Base-by-base conservation (phyloP, 768 basidiomycete genomes). In the Lactarius akahatsu region DNA sequence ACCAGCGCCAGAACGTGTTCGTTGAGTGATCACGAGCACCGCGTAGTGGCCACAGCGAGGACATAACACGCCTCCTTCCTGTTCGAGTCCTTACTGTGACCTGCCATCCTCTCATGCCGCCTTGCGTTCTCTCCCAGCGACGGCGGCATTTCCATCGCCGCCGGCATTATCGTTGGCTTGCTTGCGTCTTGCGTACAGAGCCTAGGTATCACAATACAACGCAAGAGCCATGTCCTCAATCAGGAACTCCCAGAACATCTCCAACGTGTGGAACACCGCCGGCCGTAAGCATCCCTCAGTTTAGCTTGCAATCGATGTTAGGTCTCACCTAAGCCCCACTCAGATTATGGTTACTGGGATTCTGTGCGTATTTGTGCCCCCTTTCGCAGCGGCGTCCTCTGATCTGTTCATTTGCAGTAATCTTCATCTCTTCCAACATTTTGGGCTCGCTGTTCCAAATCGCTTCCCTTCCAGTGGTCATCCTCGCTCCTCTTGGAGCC, bases 401-500 rank as follows among this genome's bases (percentile, higher is more conserved):
- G 38, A 66, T 55, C 23, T 28, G 15, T 55, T 55, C 9, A 15
- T 47, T 40, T 55, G 16, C 71, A 81, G 80, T 80, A 62, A 86
- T 94, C 73, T 96, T 94, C 81, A 86, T 96, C 65, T 86, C 88
- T 36, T 93, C 94, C 59, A 97, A 97, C 76, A 78, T 96, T 65
- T 78, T 95, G 58, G 92, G 93, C 8, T 94, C 93, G 2, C 77
- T 96, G 43, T 90, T 96, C 70, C 95, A 96, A 78, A 93, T 98
- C 50, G 94, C 93, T 10, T 91, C 94, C 2, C 85, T 98, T 15
- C 94, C 95, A 3, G 92, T 98, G 69, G 94, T 96, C 66, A 92
- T 98, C 64, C 89, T 98, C 60, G 95, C 94, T 0, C 95, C 95
- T 0, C 83, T 98, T 4, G 95, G 95, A 13, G 95, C 94, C 0